Evolutionary conservation across 129 eudicot genomes (phyloP).

Genomic region (Cynara cardunculus): DNA sequence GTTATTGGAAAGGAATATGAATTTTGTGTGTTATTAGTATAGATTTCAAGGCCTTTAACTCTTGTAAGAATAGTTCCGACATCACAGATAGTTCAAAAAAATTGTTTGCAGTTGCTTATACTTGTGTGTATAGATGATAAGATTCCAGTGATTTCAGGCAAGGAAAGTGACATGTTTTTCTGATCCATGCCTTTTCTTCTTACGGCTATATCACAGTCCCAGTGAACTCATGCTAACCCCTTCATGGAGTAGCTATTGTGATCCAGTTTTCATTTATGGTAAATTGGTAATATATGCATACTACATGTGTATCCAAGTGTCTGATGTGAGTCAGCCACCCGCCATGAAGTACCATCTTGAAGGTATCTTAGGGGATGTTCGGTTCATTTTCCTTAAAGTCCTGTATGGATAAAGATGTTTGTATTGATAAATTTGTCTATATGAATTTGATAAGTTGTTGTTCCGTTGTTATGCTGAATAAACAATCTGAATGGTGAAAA

Average conservation of each 20-base stretch:
- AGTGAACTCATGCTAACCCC: neutral
- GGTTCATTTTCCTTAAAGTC: too few species aligned
- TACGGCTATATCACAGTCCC: neutral
- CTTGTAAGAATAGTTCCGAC: neutral
- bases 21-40: neutral
- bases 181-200: neutral
- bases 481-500: too few species aligned
- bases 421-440: too few species aligned
- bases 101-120: neutral
- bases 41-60: neutral
- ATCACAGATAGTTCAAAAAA: neutral
- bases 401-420: too few species aligned
- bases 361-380: too few species aligned
- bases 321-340: neutral
- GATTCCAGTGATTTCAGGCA: neutral
- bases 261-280: neutral
- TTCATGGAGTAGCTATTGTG: neutral
- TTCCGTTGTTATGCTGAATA: too few species aligned
- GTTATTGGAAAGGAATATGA: neutral
- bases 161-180: neutral
- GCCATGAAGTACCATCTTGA: slow-evolving; percentile 7
- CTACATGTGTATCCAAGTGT: slow-evolving; percentile 2
- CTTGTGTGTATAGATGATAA: neutral
- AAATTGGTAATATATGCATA: neutral
- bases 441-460: too few species aligned